These are phyloP conservation scores for Bocquillonia castaneifolia DNA, from an alignment of 441 rosid species.

Conservation along the genomic window DNA sequence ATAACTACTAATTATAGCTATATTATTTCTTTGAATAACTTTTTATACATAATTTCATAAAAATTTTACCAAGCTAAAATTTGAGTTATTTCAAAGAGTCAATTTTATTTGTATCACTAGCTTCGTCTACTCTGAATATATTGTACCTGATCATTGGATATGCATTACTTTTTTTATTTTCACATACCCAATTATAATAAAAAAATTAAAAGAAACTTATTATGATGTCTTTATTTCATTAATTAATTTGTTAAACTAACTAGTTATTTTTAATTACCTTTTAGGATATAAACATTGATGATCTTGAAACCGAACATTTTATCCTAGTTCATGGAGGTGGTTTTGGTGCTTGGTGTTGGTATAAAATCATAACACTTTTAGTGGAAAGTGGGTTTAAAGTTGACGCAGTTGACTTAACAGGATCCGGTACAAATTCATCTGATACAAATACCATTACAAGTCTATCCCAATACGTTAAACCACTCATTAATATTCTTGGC, in stretches of 20 bases:
- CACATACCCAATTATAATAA: too few relatives aligned
- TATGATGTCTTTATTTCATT: neutral
- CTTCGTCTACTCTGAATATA: too few relatives aligned
- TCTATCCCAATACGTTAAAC: slow-evolving; percentile 67
- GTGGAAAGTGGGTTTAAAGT: slow-evolving; percentile 69
- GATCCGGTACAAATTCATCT: slow-evolving; percentile 63
- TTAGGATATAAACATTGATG: slow-evolving; percentile 51
- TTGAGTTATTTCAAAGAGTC: too few relatives aligned
- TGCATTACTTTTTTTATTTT: too few relatives aligned
- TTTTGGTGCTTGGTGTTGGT: slow-evolving; percentile 98
- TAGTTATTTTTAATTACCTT: neutral
- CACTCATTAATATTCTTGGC: slow-evolving; percentile 57
- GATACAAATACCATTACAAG: slow-evolving; percentile 49
- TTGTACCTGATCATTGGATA: too few relatives aligned
- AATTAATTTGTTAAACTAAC: neutral
- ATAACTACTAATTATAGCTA: too few relatives aligned
- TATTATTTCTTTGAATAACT: too few relatives aligned
- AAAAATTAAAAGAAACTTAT: too few relatives aligned
- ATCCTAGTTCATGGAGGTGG: slow-evolving; percentile 92
- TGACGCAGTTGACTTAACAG: slow-evolving; percentile 70
- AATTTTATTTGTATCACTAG: too few relatives aligned
- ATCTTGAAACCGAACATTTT: slow-evolving; percentile 62
- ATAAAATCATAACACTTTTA: slow-evolving; percentile 72
- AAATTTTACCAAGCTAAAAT: too few relatives aligned
- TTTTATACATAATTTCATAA: too few relatives aligned